Conservation (phyloP, 2,329 filamentous ascomycete species). For the Apiospora arundinis region DNA sequence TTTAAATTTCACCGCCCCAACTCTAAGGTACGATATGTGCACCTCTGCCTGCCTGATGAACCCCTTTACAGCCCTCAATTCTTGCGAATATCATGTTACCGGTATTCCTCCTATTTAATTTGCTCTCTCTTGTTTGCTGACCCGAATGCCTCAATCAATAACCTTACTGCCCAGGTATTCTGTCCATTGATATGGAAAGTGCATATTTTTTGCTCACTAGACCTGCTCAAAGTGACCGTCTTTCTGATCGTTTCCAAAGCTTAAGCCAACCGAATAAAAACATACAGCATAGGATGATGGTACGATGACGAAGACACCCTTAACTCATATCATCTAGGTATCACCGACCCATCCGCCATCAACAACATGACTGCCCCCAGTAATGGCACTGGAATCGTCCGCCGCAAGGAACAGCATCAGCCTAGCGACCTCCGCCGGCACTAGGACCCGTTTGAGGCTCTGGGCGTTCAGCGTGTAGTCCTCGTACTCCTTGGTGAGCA, state of each 20-base stretch:
- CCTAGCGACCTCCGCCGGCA: slow-evolving; percentile 52
- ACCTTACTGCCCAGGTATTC: neutral
- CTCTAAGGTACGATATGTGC: neutral
- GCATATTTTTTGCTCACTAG: neutral
- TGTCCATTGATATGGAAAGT: neutral
- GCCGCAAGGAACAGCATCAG: slow-evolving; percentile 52
- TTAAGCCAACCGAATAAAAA: neutral
- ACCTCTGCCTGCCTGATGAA: neutral
- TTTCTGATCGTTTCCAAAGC: neutral
- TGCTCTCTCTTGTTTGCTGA: neutral
- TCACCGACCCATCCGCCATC: slow-evolving; percentile 45
- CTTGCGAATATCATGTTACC: neutral
- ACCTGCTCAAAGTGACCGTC: neutral
- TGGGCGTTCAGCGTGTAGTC: slow-evolving; percentile 46
- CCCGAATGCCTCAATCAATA: neutral
- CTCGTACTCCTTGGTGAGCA: slow-evolving; percentile 50
- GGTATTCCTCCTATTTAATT: neutral
- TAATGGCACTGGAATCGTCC: slow-evolving; percentile 54
- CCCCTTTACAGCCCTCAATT: neutral
- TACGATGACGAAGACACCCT: neutral
- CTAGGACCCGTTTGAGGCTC: slow-evolving; percentile 48
- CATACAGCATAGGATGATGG: neutral
- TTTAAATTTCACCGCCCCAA: neutral
- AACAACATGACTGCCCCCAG: slow-evolving; percentile 48
- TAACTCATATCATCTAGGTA: slow-evolving; percentile 23